Conservation (phyloP, 2,329 filamentous ascomycete genomes). For the Nigrospora oryzae region DNA sequence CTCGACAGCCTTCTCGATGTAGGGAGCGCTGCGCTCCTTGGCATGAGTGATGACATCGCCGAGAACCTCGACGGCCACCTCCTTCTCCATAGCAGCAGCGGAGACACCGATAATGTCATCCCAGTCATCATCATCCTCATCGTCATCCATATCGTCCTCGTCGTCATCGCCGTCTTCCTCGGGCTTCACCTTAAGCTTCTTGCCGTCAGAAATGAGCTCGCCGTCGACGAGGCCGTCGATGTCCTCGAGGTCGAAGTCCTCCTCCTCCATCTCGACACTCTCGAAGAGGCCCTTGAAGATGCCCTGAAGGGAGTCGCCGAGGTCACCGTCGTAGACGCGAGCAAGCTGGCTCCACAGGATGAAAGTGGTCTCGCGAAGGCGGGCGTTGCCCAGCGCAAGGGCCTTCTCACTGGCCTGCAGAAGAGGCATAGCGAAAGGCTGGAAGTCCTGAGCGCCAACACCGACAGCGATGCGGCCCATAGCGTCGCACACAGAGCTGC, state of each 20-base stretch:
- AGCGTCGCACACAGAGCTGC: slow-evolving; percentile 83
- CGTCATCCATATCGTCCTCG: slow-evolving; percentile 46
- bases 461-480: slow-evolving; percentile 89
- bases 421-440: slow-evolving; percentile 81
- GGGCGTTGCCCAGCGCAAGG: slow-evolving; percentile 77
- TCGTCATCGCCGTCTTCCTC: slow-evolving; percentile 72
- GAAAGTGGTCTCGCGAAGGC: slow-evolving; percentile 92
- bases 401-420: slow-evolving; percentile 93
- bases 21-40: slow-evolving; percentile 46
- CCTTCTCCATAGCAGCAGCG: slow-evolving; percentile 88
- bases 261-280: slow-evolving; percentile 79
- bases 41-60: slow-evolving; percentile 78
- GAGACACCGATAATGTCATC: slow-evolving; percentile 78
- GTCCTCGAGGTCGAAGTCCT: slow-evolving; percentile 75
- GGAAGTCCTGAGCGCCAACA: slow-evolving; percentile 78
- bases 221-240: slow-evolving; percentile 24
- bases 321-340: slow-evolving; percentile 84
- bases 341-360: slow-evolving; percentile 93
- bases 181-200: slow-evolving; percentile 71
- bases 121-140: slow-evolving; percentile 76
- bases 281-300: slow-evolving; percentile 75
- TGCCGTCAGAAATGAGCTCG: slow-evolving; percentile 62
- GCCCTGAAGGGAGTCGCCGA: slow-evolving; percentile 68
- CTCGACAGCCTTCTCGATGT: slow-evolving; percentile 83
- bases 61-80: slow-evolving; percentile 91